These are phyloP conservation scores for Erodium texanum DNA, from an alignment of 441 rosid genomes.

Conservation along the genomic window DNA sequence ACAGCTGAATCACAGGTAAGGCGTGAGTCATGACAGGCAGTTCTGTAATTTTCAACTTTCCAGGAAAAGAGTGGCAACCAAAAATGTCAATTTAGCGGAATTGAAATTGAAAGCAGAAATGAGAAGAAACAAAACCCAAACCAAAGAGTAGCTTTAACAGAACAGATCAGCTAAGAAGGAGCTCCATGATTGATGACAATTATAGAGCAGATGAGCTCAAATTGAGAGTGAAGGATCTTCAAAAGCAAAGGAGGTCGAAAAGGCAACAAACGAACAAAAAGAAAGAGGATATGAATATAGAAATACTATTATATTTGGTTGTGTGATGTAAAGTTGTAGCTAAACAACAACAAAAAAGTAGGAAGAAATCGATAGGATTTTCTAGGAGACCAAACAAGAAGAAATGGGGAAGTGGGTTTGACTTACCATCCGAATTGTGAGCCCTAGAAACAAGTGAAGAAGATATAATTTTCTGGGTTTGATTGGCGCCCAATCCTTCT, in stretches of 20 bases:
- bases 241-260: background rate
- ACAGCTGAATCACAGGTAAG: conserved; percentile 41
- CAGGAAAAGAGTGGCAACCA: background rate
- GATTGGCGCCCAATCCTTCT: background rate
- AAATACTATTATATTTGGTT: background rate
- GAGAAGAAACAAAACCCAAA: background rate
- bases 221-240: background rate
- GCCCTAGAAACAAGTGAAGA: conserved; percentile 1
- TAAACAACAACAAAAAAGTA: background rate
- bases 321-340: background rate
- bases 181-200: too few relatives aligned
- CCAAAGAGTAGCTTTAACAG: background rate
- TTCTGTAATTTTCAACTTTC: background rate
- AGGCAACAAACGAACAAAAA: background rate
- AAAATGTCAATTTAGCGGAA: background rate
- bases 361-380: background rate
- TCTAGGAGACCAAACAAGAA: conserved; percentile 1
- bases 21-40: conserved; percentile 34
- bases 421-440: conserved; percentile 2
- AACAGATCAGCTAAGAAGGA: background rate
- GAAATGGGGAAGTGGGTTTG: conserved; percentile 1
- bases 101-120: background rate
- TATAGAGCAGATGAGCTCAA: background rate
- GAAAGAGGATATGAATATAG: background rate
- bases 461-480: too few relatives aligned